Conservation (phyloP, 148 eudicot species). For the Limonium bicolor region DNA sequence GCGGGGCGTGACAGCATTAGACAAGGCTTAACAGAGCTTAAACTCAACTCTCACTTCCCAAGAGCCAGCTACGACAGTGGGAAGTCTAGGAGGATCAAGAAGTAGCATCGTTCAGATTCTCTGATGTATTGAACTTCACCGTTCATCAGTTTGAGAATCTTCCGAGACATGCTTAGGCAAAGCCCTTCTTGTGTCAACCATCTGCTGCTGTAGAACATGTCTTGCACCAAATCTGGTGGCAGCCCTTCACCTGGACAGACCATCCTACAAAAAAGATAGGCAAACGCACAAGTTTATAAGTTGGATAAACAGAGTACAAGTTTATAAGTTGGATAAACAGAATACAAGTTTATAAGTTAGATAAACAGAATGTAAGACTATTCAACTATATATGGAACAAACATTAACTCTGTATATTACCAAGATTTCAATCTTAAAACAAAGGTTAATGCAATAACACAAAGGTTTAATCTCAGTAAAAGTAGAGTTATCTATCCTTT, state of each 20-base stretch:
- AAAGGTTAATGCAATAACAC: no score
- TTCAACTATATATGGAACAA: no score
- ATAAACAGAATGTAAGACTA: neutral
- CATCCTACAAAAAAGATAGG: conserved; percentile 30
- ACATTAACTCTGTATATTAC: no score
- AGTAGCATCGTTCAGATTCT: conserved; percentile 86
- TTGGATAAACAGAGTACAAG: neutral
- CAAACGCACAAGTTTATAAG: neutral
- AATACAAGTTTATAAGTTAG: neutral
- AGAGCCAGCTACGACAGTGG: conserved; percentile 34
- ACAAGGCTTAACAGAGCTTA: no score
- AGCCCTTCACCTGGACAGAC: conserved; percentile 87
- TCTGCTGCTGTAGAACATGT: conserved; percentile 71
- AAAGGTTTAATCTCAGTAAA: no score
- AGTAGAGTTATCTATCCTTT: no score
- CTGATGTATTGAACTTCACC: conserved; percentile 88
- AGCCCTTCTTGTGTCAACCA: conserved; percentile 89
- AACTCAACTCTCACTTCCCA: no score
- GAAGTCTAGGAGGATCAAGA: conserved; percentile 55
- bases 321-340: neutral
- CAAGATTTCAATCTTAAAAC: no score
- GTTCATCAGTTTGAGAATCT: conserved; percentile 65
- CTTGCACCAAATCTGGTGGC: conserved; percentile 73
- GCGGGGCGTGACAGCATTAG: no score
- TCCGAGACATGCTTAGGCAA: conserved; percentile 78